A percentile compares a stretch with the other conserved stretches of the same genome.
Conservation (phyloP, 1,139 yeast genomes). For the Barnettozyma hawaiiensis region DNA sequence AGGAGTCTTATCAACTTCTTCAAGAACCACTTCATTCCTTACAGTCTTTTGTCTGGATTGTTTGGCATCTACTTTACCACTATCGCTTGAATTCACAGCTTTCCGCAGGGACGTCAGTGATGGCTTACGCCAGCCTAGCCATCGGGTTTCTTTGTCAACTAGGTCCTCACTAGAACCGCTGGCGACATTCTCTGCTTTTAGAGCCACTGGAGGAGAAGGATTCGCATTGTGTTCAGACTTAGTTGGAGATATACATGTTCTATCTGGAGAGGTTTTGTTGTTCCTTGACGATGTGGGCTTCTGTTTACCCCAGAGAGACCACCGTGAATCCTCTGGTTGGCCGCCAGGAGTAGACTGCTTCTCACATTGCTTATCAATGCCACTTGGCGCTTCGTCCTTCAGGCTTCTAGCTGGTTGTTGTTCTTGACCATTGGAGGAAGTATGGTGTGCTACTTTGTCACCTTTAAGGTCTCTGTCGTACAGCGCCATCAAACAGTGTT, state of each 20-base stretch:
- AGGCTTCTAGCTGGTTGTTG: neutral
- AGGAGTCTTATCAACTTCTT: slow-evolving; percentile 1
- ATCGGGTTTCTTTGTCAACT: slow-evolving; percentile 12
- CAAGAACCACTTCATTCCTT: slow-evolving; percentile 2
- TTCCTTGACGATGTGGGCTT: neutral
- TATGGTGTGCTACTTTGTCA: neutral
- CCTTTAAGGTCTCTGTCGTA: neutral
- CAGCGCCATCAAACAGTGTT: neutral
- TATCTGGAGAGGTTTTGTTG: neutral
- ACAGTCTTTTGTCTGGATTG: neutral
- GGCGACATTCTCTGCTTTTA: neutral
- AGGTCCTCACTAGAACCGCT: slow-evolving; percentile 8
- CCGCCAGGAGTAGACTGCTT: neutral
- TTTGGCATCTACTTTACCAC: neutral
- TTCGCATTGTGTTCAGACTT: slow-evolving; percentile 3
- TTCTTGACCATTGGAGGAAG: neutral
- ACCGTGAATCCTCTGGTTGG: slow-evolving; percentile 3
- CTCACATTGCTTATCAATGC: neutral
- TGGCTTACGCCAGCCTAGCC: slow-evolving; percentile 26
- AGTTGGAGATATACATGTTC: slow-evolving; percentile 1
- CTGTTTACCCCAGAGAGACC: slow-evolving; percentile 11
- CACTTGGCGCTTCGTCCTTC: neutral
- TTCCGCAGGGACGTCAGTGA: slow-evolving; percentile 23
- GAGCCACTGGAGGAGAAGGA: slow-evolving; percentile 1
- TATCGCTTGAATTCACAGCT: slow-evolving; percentile 2